A percentile compares a stretch with the other conserved stretches of the same genome.
Conservation (phyloP, 164 flowering plant genomes). For the Platanus orientalis region DNA sequence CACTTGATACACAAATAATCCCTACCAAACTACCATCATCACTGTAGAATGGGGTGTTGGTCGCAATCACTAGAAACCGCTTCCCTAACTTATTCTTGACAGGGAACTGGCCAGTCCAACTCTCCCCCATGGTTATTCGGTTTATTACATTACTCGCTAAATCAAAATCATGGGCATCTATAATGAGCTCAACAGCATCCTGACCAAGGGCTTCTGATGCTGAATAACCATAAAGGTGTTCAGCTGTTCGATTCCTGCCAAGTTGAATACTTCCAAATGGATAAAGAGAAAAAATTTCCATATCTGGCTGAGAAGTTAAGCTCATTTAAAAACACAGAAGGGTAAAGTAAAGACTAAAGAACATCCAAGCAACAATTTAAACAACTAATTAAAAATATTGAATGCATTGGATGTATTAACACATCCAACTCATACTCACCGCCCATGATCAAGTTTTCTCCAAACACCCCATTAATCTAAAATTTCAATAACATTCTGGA, state of each 20-base stretch:
- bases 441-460: not conserved
- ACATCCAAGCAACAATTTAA: not conserved
- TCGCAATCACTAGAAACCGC: constrained; percentile 44
- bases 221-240: constrained; percentile 77
- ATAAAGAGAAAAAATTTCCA: not conserved
- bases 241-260: constrained; percentile 83
- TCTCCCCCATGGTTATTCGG: constrained; percentile 58
- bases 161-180: constrained; percentile 41
- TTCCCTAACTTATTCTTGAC: constrained; percentile 68
- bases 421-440: not conserved
- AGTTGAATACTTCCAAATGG: constrained; percentile 2
- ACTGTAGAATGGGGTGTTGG: constrained; percentile 81
- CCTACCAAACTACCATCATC: constrained; percentile 78
- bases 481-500: not conserved
- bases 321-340: not conserved
- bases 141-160: constrained; percentile 43
- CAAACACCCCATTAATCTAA: not conserved
- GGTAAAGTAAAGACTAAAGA: not conserved
- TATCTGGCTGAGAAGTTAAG: not conserved
- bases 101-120: constrained; percentile 87
- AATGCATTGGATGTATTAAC: not conserved
- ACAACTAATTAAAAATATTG: not conserved
- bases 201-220: constrained; percentile 79
- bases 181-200: constrained; percentile 57
- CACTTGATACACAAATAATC: constrained; percentile 72